Base-by-base conservation (phyloP, 106 monocot genomes). In the Hemerocallis citrina region DNA sequence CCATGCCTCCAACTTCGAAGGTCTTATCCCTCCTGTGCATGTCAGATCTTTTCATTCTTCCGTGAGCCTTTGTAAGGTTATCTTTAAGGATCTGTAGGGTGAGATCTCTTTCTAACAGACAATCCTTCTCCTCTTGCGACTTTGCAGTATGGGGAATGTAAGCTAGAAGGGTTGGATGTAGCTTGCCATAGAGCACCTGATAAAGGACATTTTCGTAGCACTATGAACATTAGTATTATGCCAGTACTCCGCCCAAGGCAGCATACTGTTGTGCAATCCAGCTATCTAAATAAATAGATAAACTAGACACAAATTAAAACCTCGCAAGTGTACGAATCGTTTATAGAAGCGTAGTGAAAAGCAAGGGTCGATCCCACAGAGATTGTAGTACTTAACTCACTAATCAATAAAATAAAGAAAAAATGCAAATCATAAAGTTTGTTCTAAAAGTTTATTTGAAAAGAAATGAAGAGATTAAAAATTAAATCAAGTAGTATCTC, bases 181-280 rank as follows among this genome's bases (percentile, higher is more conserved):
- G 9, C 4, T 16, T 34, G 1, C 64, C 65, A 40, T 65, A 73
- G 1, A 58, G 8, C 0, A 14, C 59, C 30, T 73, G 34, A 48
- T 37, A 73, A 6, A 57, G 66, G 0, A 66, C 32, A 0, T 30
- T 6, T 35, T 5, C 0, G 38, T 28, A 0, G 73, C 41, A 39
- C 4, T 73, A 56, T 0, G 13, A 55, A 34, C n/a, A n/a, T 22
- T 4, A 4, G 73, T 66, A 11, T 73, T 73, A 17, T 27, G 59
- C 48, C 45, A 30, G 1, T n/a, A n/a, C n/a, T n/a, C n/a, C n/a
- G 40, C 63, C 45, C 43, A 64, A 30, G 29, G 25, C 11, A 52
- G 11, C 52, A n/a, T n/a, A n/a, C n/a, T n/a, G n/a, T n/a, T n/a
- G n/a, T n/a, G n/a, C n/a, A n/a, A n/a, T n/a, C n/a, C n/a, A n/a